These are phyloP conservation scores for Nicotiana attenuata DNA, from an alignment of 257 asterid genomes.

Conservation along the genomic window DNA sequence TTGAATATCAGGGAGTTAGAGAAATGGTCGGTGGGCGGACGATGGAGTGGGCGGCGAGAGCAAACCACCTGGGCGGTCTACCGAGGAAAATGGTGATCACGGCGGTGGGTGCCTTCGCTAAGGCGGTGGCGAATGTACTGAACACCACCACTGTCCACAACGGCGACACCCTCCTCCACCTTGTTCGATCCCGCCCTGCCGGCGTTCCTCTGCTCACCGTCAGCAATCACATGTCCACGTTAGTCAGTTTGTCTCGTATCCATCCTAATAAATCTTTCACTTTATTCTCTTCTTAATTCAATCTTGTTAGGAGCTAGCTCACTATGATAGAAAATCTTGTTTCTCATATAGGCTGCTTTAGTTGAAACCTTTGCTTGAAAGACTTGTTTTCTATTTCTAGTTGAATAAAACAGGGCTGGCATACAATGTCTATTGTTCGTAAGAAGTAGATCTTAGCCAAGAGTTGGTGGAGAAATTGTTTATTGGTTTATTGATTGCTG, in stretches of 20 bases:
- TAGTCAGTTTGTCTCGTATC: conserved; percentile 32
- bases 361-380: background rate
- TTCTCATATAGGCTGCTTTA: background rate
- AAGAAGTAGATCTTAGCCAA: no score
- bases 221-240: conserved; percentile 99
- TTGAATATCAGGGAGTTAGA: background rate
- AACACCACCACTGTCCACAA: conserved; percentile 77
- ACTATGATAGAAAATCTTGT: background rate
- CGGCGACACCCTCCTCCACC: conserved; percentile 70
- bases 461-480: no score
- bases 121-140: conserved; percentile 66
- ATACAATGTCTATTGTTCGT: no score
- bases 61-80: conserved; percentile 74
- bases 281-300: background rate
- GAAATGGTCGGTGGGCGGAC: conserved; percentile 41
- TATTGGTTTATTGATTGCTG: no score
- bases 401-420: no score
- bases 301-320: no score
- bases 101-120: conserved; percentile 80
- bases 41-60: conserved; percentile 91
- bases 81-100: conserved; percentile 68
- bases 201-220: conserved; percentile 92
- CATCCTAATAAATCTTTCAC: background rate
- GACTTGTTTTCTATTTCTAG: background rate
- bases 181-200: conserved; percentile 76